Conservation (phyloP, 495 filamentous ascomycete species). For the Copromyces sp. region DNA sequence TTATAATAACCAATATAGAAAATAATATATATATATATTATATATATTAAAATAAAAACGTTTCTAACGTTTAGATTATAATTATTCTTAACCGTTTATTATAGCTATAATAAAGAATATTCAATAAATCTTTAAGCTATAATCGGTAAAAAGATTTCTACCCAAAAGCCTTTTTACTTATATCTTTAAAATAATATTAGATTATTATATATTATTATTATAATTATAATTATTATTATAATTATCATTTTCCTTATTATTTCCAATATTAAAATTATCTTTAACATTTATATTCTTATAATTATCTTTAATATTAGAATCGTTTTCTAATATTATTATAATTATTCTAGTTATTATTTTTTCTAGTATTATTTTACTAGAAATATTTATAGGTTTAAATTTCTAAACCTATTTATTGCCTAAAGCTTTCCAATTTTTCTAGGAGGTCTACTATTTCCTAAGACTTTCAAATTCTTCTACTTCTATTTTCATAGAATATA, state of each 20-base stretch:
- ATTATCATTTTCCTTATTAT: no score
- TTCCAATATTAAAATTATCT: slow-evolving; percentile 1
- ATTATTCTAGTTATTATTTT: not conserved
- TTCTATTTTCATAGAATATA: no score
- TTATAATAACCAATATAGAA: not conserved
- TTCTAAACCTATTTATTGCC: no score
- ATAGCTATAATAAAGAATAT: slow-evolving; percentile 1
- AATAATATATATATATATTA: not conserved
- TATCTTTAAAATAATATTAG: no score
- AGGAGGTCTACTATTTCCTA: no score
- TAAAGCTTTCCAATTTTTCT: no score
- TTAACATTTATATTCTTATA: slow-evolving; percentile 1
- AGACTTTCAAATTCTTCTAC: no score
- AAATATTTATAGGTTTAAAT: no score
- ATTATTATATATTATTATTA: no score
- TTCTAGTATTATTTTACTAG: not conserved
- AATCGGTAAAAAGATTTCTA: not conserved
- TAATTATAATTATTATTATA: no score
- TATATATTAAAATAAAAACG: not conserved
- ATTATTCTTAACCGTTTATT: not conserved
- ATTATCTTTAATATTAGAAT: not conserved
- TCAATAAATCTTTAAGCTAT: not conserved
- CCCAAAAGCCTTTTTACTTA: not conserved
- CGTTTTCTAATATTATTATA: not conserved
- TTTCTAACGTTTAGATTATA: not conserved